Evolutionary conservation across 768 basidiomycete species (phyloP).

Genomic region (Cystofilobasidium ferigula): DNA sequence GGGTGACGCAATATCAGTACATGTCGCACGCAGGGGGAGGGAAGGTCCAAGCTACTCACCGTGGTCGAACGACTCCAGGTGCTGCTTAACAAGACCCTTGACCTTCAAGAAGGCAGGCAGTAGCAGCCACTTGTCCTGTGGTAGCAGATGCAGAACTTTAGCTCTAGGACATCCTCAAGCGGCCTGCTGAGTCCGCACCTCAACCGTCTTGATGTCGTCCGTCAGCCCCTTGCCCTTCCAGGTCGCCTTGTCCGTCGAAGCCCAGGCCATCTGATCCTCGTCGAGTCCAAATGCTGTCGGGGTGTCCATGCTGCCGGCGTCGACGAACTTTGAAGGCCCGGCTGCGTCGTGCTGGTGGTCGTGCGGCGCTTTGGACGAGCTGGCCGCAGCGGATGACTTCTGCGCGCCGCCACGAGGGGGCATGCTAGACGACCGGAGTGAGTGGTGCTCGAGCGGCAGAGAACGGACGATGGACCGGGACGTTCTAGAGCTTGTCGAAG

Average conservation of each 20-base stretch:
- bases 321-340: neutral
- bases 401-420: neutral
- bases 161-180: neutral
- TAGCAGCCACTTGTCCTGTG: constrained; percentile 94
- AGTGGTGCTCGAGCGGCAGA: neutral
- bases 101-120: constrained; percentile 93
- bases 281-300: constrained; percentile 25
- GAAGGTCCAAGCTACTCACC: constrained; percentile 9
- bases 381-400: too few species aligned
- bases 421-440: neutral
- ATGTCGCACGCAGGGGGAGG: neutral
- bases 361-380: neutral
- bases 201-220: constrained; percentile 79
- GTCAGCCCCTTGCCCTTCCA: constrained; percentile 60
- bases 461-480: too few species aligned
- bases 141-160: neutral
- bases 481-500: too few species aligned
- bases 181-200: constrained; percentile 48
- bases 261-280: constrained; percentile 38
- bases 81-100: constrained; percentile 97
- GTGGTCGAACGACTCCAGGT: constrained; percentile 38
- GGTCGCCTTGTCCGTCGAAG: constrained; percentile 32
- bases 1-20: neutral
- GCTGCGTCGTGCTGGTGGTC: neutral
- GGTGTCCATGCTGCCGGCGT: neutral